Percentiles rank a stretch among this genome's conserved stretches.
phyloP scores from a whole-genome alignment of 805 yeast genomes.

The Komagataella phaffii region DNA sequence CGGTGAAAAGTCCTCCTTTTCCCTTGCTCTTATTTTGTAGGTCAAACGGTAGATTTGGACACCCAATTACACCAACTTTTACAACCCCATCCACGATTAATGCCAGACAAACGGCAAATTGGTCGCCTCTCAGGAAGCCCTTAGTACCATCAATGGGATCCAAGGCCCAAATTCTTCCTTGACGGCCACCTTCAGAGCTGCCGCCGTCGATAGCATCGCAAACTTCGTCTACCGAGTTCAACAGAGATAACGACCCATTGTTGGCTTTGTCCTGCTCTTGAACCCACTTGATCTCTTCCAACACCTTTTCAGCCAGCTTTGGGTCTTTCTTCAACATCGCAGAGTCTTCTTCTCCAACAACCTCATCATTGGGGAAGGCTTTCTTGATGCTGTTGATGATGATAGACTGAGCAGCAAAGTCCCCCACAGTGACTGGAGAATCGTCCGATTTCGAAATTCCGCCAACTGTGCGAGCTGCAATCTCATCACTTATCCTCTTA shows the following conservation, averaged over 20 bases:
- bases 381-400: conserved; percentile 70
- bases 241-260: conserved; percentile 22
- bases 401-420: conserved; percentile 91
- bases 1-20: conserved; percentile 67
- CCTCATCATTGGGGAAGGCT: conserved; percentile 73
- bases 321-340: conserved; percentile 41
- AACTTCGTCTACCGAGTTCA: conserved; percentile 33
- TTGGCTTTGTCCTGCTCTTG: conserved; percentile 28
- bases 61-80: conserved; percentile 86
- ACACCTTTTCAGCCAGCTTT: conserved; percentile 38
- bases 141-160: conserved; percentile 98
- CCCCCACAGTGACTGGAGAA: conserved; percentile 95
- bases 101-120: conserved; percentile 92
- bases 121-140: conserved; percentile 93
- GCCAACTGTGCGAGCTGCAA: conserved; percentile 28
- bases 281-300: conserved; percentile 41
- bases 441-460: conserved; percentile 71
- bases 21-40: conserved; percentile 24
- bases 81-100: conserved; percentile 77
- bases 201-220: conserved; percentile 68
- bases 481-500: conserved; percentile 42
- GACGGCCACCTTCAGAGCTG: conserved; percentile 60
- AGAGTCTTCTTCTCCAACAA: conserved; percentile 94
- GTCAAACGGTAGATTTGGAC: conserved; percentile 73
- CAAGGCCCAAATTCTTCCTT: conserved; percentile 88